Evolutionary conservation across 345 rosid species (phyloP).

Genomic region (Eucalyptus regnans): DNA sequence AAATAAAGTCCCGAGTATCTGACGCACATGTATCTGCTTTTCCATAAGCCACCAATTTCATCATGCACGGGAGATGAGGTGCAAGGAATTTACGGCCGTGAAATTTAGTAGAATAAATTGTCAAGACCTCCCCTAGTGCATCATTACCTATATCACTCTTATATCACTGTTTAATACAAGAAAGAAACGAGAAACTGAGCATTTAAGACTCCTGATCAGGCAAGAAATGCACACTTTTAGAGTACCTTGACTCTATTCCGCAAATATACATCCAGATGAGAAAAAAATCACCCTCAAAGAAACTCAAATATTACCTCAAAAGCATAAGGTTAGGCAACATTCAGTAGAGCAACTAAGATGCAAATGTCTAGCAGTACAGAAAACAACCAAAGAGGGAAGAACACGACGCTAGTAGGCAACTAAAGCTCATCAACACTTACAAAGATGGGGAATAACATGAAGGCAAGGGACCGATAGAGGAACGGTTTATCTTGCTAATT

Average conservation of each 20-base stretch:
- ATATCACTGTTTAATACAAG: neutral
- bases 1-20: neutral
- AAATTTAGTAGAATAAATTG: neutral
- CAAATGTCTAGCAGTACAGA: neutral
- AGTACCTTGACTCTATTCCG: neutral
- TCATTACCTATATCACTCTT: neutral
- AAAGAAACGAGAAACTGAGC: neutral
- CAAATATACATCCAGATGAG: neutral
- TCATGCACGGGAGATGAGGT: neutral
- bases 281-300: neutral
- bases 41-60: neutral
- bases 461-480: conserved; percentile 94
- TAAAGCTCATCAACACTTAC: conserved; percentile 33
- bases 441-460: conserved; percentile 87
- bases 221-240: neutral
- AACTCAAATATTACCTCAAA: neutral
- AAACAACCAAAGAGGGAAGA: neutral
- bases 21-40: neutral
- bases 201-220: neutral
- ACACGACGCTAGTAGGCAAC: neutral
- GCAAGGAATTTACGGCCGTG: neutral
- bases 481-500: conserved; percentile 96
- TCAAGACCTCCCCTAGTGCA: neutral
- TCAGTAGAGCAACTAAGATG: neutral
- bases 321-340: neutral